Conservation (phyloP, 2,329 filamentous ascomycete genomes). For the Fusarium dlaminii region DNA sequence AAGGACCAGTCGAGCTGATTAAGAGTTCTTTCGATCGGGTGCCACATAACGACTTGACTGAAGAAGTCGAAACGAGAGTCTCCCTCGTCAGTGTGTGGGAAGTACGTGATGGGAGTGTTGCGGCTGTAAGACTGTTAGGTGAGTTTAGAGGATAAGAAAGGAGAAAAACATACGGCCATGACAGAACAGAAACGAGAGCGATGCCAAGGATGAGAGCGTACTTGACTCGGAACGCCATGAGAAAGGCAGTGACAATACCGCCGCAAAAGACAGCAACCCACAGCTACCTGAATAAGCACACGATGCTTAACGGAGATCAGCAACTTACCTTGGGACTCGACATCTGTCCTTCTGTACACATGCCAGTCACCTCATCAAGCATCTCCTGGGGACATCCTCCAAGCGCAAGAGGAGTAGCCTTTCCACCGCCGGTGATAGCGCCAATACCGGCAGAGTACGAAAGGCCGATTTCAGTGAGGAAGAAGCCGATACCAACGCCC, state of each 20-base stretch:
- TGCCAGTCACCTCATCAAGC: constrained; percentile 56
- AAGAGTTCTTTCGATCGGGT: constrained; percentile 72
- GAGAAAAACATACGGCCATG: constrained; percentile 67
- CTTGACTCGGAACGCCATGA: constrained; percentile 82
- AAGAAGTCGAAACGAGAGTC: constrained; percentile 76
- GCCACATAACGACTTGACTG: constrained; percentile 76
- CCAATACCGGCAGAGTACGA: constrained; percentile 87
- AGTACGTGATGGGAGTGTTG: constrained; percentile 76
- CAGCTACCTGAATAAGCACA: constrained; percentile 59
- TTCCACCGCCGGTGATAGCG: constrained; percentile 74
- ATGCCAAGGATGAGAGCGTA: constrained; percentile 80
- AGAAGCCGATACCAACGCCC: constrained; percentile 72
- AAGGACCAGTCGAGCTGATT: constrained; percentile 74
- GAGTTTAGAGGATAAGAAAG: not conserved
- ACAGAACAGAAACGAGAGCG: constrained; percentile 74
- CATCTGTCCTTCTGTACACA: constrained; percentile 73
- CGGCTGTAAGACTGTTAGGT: constrained; percentile 55
- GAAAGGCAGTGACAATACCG: constrained; percentile 79
- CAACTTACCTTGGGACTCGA: constrained; percentile 72
- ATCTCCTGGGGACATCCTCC: constrained; percentile 74
- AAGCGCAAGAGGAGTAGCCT: constrained; percentile 76
- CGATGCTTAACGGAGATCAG: too few relatives aligned
- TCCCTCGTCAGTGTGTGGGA: constrained; percentile 72
- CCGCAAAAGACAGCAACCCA: constrained; percentile 89
- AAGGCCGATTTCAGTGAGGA: constrained; percentile 71